A percentile compares a stretch with the other conserved stretches of the same genome.
These are phyloP conservation scores for Globisporangium heterothallicum DNA, from an alignment of 352 stramenopile species.

Conservation along the genomic window DNA sequence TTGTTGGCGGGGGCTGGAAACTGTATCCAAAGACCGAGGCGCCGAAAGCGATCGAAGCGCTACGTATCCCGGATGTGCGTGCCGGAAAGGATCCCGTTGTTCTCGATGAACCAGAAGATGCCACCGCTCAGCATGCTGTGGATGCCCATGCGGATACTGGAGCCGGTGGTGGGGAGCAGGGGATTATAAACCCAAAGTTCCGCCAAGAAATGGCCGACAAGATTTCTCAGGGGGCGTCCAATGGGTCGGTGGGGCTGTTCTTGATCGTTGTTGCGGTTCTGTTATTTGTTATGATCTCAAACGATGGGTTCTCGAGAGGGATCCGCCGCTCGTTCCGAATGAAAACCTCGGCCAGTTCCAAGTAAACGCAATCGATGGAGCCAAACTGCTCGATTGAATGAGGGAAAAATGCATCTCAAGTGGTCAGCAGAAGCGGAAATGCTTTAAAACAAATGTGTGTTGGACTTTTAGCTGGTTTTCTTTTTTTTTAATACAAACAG, in stretches of 20 bases:
- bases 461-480: neutral
- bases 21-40: constrained; percentile 21
- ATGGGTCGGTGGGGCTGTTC: constrained; percentile 44
- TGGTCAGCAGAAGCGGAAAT: too few relatives aligned
- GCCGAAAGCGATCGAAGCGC: neutral
- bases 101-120: constrained; percentile 28
- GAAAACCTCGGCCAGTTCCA: constrained; percentile 27
- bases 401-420: neutral
- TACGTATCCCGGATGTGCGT: constrained; percentile 13
- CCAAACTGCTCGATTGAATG: too few relatives aligned
- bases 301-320: constrained; percentile 49
- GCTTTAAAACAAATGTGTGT: neutral
- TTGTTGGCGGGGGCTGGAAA: constrained; percentile 49
- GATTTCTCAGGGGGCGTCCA: constrained; percentile 20
- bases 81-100: constrained; percentile 16
- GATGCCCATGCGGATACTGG: constrained; percentile 38
- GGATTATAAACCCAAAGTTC: constrained; percentile 27
- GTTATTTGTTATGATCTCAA: constrained; percentile 61
- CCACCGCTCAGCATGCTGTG: constrained; percentile 19
- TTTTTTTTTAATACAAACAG: neutral
- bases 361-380: too few relatives aligned
- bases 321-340: constrained; percentile 44
- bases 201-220: constrained; percentile 38
- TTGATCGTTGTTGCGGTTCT: constrained; percentile 43
- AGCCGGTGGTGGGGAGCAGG: constrained; percentile 20